A percentile compares a stretch with the other conserved stretches of the same genome.
Evolutionary conservation across 192 early-diverging fungal species (phyloP).

Genomic region (Coemansia sp.): DNA sequence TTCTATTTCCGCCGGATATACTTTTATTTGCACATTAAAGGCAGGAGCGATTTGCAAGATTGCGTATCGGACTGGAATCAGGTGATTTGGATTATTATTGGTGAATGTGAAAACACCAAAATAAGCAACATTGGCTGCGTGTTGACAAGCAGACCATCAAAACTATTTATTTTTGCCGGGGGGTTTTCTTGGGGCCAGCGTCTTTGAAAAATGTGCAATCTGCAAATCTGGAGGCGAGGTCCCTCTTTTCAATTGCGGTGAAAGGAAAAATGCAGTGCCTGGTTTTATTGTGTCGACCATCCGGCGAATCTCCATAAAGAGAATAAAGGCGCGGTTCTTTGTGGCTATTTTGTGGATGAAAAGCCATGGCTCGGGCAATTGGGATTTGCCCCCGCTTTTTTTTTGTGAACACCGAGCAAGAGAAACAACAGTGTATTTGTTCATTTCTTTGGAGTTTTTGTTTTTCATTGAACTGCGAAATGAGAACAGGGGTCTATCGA

Average conservation of each 20-base stretch:
- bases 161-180: conserved; percentile 5
- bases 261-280: conserved; percentile 4
- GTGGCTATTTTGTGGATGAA: conserved; percentile 4
- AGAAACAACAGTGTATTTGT: neutral
- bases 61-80: conserved; percentile 3
- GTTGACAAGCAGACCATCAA: too few species aligned
- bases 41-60: neutral
- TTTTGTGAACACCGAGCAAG: neutral
- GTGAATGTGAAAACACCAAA: conserved; percentile 2
- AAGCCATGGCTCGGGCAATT: neutral
- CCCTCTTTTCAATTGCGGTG: neutral
- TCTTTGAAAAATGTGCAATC: neutral
- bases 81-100: neutral
- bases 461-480: neutral
- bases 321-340: neutral
- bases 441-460: neutral
- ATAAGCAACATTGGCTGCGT: too few species aligned
- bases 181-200: neutral
- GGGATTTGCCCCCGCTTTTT: conserved; percentile 3
- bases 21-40: too few species aligned
- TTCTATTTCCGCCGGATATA: too few species aligned
- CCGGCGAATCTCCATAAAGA: conserved; percentile 4
- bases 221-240: neutral
- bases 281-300: neutral
- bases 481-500: neutral